These are phyloP conservation scores for Caloboletus firmus DNA, from an alignment of 1,284 basidiomycete genomes.

Conservation along the genomic window DNA sequence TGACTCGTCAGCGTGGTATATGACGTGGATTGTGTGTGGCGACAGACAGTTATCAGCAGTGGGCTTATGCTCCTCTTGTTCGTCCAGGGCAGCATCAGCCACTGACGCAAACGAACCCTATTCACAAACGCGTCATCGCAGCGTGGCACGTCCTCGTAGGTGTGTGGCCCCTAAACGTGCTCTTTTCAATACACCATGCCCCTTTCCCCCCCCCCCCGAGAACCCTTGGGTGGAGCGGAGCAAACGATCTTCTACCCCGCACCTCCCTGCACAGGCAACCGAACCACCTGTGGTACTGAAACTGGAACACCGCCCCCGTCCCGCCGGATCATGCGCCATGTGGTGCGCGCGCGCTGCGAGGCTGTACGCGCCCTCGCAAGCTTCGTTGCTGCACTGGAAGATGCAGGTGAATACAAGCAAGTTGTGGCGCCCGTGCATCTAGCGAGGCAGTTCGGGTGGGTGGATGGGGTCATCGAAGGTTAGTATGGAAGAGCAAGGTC, in stretches of 20 bases:
- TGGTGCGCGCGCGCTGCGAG: conserved; percentile 78
- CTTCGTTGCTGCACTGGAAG: conserved; percentile 70
- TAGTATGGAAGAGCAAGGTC: conserved; percentile 27
- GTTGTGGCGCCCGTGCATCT: conserved; percentile 63
- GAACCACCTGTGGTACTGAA: conserved; percentile 46
- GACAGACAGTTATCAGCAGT: conserved; percentile 81
- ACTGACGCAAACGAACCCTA: conserved; percentile 22
- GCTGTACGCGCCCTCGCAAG: conserved; percentile 71
- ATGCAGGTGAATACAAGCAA: conserved; percentile 43
- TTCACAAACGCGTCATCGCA: conserved; percentile 71
- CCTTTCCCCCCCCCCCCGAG: conserved; percentile 58
- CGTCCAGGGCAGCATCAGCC: conserved; percentile 14
- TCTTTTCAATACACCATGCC: conserved; percentile 77
- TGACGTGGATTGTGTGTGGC: conserved; percentile 24
- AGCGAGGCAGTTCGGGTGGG: conserved; percentile 53
- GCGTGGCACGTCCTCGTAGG: conserved; percentile 90
- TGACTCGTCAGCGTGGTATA: conserved; percentile 12
- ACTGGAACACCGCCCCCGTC: conserved; percentile 65
- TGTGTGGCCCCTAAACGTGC: conserved; percentile 75
- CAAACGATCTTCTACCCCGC: conserved; percentile 35
- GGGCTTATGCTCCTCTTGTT: conserved; percentile 31
- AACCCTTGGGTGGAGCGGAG: conserved; percentile 68
- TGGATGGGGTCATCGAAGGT: conserved; percentile 35
- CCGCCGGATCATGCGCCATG: conserved; percentile 80
- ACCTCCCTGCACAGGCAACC: conserved; percentile 24